Percentiles rank a stretch among this genome's conserved stretches.
Evolutionary conservation across 768 basidiomycete species (phyloP).

Genomic region (Aureoboletus auriporus): DNA sequence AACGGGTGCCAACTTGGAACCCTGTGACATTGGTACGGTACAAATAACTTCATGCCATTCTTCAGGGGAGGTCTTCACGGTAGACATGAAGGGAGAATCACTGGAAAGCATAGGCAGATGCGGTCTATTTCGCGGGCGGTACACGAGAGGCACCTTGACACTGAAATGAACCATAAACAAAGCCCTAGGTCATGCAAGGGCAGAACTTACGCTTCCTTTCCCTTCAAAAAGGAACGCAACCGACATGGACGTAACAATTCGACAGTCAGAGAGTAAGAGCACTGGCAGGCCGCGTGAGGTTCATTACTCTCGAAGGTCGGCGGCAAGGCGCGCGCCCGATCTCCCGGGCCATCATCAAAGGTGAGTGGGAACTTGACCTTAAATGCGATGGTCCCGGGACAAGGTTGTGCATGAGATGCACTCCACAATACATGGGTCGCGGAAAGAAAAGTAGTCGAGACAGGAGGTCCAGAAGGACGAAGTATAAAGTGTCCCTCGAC

Average conservation of each 20-base stretch:
- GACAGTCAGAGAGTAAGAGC: slow-evolving; percentile 45
- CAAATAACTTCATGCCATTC: slow-evolving; percentile 58
- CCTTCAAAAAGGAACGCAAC: slow-evolving; percentile 43
- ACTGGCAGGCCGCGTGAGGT: slow-evolving; percentile 27
- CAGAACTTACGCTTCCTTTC: slow-evolving; percentile 41
- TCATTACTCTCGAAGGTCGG: slow-evolving; percentile 38
- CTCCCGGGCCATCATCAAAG: slow-evolving; percentile 33
- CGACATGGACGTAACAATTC: slow-evolving; percentile 35
- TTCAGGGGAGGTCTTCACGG: slow-evolving; percentile 59
- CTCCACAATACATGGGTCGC: slow-evolving; percentile 17
- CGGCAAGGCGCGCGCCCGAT: slow-evolving; percentile 38
- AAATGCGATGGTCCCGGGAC: slow-evolving; percentile 41
- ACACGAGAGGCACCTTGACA: slow-evolving; percentile 46
- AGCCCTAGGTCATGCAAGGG: neutral
- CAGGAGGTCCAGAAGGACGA: slow-evolving; percentile 7
- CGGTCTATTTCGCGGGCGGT: slow-evolving; percentile 53
- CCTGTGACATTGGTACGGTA: slow-evolving; percentile 36
- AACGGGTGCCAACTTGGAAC: slow-evolving; percentile 35
- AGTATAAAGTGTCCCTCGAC: slow-evolving; percentile 24
- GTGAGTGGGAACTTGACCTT: slow-evolving; percentile 41
- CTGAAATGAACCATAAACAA: slow-evolving; percentile 27
- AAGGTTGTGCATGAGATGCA: slow-evolving; percentile 12
- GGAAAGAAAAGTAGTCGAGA: slow-evolving; percentile 18
- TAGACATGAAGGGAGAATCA: slow-evolving; percentile 47
- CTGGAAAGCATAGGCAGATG: slow-evolving; percentile 46